Evolutionary conservation across 768 basidiomycete species (phyloP).

Genomic region (Termitomyces sp.): DNA sequence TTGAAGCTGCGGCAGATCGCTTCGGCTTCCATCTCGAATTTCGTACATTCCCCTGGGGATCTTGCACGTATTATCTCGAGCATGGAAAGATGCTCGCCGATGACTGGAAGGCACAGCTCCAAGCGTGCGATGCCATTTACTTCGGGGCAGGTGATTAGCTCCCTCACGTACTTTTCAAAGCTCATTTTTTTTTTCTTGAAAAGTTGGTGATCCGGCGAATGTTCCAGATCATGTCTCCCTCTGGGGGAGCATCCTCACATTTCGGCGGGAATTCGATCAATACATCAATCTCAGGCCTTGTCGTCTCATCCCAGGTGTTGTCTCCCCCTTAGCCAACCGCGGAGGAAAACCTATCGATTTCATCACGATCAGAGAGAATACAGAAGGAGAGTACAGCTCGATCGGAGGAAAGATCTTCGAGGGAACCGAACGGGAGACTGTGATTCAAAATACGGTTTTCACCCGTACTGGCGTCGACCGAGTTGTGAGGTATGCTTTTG

Average conservation of each 20-base stretch:
- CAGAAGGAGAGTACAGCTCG: conserved; percentile 53
- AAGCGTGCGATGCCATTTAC: conserved; percentile 41
- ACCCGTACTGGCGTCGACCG: conserved; percentile 45
- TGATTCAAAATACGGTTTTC: conserved; percentile 45
- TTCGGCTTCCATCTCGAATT: conserved; percentile 45
- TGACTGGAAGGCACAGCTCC: conserved; percentile 34
- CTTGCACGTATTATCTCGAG: conserved; percentile 40
- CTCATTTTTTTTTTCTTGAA: conserved; percentile 9
- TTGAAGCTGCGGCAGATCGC: conserved; percentile 38
- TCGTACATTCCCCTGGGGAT: conserved; percentile 43
- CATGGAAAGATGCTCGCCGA: conserved; percentile 45
- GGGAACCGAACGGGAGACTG: conserved; percentile 35
- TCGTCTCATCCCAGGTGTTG: conserved; percentile 43
- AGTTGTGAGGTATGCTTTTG: conserved; percentile 50
- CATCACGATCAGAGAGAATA: conserved; percentile 53
- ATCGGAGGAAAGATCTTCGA: conserved; percentile 41
- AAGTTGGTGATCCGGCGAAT: conserved; percentile 42
- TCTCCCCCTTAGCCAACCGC: conserved; percentile 42
- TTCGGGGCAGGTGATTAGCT: conserved; percentile 39
- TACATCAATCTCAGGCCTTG: conserved; percentile 49
- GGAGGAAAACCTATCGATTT: conserved; percentile 42
- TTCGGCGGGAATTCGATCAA: conserved; percentile 49
- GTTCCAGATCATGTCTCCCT: conserved; percentile 57
- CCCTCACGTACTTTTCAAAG: background rate
- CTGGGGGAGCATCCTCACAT: conserved; percentile 47